Evolutionary conservation across 1,284 basidiomycete genomes (phyloP).

Genomic region (Uromyces viciae-fabae): DNA sequence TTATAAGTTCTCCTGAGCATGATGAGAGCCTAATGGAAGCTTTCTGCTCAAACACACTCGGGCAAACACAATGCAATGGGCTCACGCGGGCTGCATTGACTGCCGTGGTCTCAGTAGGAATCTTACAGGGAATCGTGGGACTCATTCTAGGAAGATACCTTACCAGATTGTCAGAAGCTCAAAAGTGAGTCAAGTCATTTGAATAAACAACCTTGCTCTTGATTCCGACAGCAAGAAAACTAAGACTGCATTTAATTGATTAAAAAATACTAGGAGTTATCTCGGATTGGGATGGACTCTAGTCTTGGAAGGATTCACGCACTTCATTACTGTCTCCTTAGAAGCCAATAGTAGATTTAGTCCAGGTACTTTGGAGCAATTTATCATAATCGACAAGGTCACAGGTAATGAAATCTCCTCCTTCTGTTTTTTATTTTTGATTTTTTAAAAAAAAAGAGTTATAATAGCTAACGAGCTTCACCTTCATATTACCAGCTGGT

Average conservation of each 20-base stretch:
- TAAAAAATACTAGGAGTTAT: neutral
- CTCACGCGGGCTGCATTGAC: constrained; percentile 26
- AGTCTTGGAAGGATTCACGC: constrained; percentile 11
- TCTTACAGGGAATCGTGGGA: constrained; percentile 15
- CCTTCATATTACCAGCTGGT: constrained; percentile 15
- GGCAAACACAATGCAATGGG: constrained; percentile 41
- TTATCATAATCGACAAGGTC: constrained; percentile 25
- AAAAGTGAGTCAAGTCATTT: constrained; percentile 9
- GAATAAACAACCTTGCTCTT: neutral
- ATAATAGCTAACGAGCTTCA: neutral
- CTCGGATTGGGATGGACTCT: neutral
- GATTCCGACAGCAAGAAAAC: neutral
- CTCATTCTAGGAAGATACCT: constrained; percentile 28
- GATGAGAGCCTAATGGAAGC: constrained; percentile 37
- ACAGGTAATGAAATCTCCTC: constrained; percentile 20
- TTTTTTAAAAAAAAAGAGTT: neutral
- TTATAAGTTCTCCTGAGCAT: neutral
- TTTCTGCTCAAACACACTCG: constrained; percentile 38
- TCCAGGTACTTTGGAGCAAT: constrained; percentile 14
- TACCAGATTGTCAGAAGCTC: neutral
- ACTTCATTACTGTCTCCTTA: constrained; percentile 16
- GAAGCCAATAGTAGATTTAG: constrained; percentile 32
- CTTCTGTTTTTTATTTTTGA: neutral
- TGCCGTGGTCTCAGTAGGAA: neutral
- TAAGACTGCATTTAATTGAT: neutral